Conservation (phyloP, 352 stramenopile species). For the Phytophthora sojae region DNA sequence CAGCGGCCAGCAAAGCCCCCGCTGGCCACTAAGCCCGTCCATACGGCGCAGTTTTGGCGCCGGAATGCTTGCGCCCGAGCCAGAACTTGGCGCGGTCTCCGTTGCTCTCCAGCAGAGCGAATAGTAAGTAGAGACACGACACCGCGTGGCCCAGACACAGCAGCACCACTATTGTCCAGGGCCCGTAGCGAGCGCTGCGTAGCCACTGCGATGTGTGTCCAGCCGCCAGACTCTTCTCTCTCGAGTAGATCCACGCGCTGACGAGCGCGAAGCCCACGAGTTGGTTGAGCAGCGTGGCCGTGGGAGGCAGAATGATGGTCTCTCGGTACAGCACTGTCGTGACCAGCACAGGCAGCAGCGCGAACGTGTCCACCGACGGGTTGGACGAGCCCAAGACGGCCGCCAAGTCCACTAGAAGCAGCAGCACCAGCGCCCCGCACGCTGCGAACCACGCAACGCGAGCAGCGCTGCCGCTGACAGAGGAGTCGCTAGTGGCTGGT, state of each 20-base stretch:
- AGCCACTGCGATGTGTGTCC: slow-evolving; percentile 18
- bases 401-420: slow-evolving; percentile 72
- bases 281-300: slow-evolving; percentile 57
- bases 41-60: slow-evolving; percentile 18
- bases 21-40: slow-evolving; percentile 22
- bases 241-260: slow-evolving; percentile 61
- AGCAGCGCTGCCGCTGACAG: not conserved
- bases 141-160: slow-evolving; percentile 65
- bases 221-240: slow-evolving; percentile 43
- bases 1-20: slow-evolving; percentile 10
- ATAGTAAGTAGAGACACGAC: slow-evolving; percentile 71
- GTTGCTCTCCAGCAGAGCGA: slow-evolving; percentile 77
- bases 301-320: slow-evolving; percentile 27
- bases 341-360: slow-evolving; percentile 38
- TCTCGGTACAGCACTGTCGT: slow-evolving; percentile 14
- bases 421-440: slow-evolving; percentile 47
- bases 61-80: slow-evolving; percentile 48
- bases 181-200: slow-evolving; percentile 26
- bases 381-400: slow-evolving; percentile 37
- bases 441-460: slow-evolving; percentile 56
- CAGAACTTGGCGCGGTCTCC: slow-evolving; percentile 74
- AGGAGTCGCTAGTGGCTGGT: not conserved
- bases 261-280: slow-evolving; percentile 53
- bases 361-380: slow-evolving; percentile 42
- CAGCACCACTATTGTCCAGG: slow-evolving; percentile 35